Base-by-base conservation (phyloP, 352 stramenopile species). In the Globisporangium heterothallicum region DNA sequence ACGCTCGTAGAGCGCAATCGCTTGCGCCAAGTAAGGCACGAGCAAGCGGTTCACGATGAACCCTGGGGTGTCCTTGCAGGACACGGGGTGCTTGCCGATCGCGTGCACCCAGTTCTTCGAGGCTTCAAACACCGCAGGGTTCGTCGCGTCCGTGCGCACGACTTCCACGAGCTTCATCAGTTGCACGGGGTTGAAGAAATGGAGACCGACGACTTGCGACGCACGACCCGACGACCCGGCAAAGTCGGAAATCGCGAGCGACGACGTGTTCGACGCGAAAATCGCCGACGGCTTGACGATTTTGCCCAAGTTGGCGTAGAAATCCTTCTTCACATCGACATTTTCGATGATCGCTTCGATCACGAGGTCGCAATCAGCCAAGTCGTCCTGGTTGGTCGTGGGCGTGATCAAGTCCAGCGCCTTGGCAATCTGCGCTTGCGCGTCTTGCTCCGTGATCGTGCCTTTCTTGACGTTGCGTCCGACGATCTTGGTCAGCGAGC, bases 291-390 rank as follows among this genome's bases (percentile, higher is more conserved):
- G 74, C 59, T 97, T 97, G 70, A 81, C 95, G 49, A 97, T 68
- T 26, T 72, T 40, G 49, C 85, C 94, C 21, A 99, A 66, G n/a
- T 90, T 82, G 49, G 77, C 88, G 76, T 98, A 99, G 60, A 97
- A 91, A 25, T 83, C 67, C 52, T 94, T 85, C 71, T 96, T 96
- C 9, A 98, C 70, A 42, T 97, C 78, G 35, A 98, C 85, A 57
- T 99, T 98, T 63, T 99, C 96, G 53, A 98, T 87, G 38, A 99
- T 98, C n/a, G 96, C 96, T 52, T 99, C 96, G 14, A 99, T 97
- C 34, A 99, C 84, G 24, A 99, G 80, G 66, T 99, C 95, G 29
- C 82, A 96, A 59, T 98, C 86, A 13, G 68, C 66, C 14, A 98
- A 70, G 27, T 80, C 86, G 49, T 77, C 66, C 29, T 91, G 67